Conservation (phyloP, 495 filamentous ascomycete species). For the Aspergillus incahuasiensis region DNA sequence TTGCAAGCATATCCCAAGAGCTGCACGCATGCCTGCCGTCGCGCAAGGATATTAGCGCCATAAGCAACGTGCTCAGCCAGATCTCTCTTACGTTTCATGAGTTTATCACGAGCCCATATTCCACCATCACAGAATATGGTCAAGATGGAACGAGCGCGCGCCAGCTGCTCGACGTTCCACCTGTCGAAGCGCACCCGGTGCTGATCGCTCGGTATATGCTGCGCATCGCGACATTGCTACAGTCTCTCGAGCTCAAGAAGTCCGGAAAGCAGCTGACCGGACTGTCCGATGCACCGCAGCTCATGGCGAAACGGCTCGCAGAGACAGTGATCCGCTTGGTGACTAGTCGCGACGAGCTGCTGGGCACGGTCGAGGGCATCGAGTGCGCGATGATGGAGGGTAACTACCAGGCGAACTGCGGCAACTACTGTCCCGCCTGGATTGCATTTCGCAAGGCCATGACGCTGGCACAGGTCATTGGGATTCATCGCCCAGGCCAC, state of each 20-base stretch:
- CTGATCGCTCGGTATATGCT: slow-evolving; percentile 14
- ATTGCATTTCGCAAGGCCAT: slow-evolving; percentile 36
- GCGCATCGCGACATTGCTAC: slow-evolving; percentile 19
- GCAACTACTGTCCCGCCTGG: slow-evolving; percentile 43
- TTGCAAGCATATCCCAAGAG: not conserved
- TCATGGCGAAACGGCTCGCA: slow-evolving; percentile 5
- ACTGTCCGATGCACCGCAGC: not conserved
- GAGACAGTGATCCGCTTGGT: slow-evolving; percentile 36
- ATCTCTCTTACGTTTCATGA: not conserved
- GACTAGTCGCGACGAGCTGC: slow-evolving; percentile 41
- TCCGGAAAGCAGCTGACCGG: not conserved
- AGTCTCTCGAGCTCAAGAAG: slow-evolving; percentile 26
- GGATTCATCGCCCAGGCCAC: not conserved
- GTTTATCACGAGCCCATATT: not conserved
- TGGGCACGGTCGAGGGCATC: slow-evolving; percentile 42
- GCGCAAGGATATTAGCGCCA: not conserved
- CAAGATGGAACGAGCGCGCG: too few relatives aligned
- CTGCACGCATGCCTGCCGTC: slow-evolving; percentile 1
- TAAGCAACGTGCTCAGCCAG: not conserved
- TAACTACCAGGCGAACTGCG: slow-evolving; percentile 39
- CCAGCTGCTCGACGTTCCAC: not conserved
- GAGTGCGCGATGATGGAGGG: slow-evolving; percentile 47
- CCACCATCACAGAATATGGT: too few relatives aligned
- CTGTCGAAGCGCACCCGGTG: slow-evolving; percentile 3
- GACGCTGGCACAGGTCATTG: slow-evolving; percentile 8